A percentile compares a stretch with the other conserved stretches of the same genome.
Conservation (phyloP, 352 stramenopile species). For the Phytopythium delawarense region DNA sequence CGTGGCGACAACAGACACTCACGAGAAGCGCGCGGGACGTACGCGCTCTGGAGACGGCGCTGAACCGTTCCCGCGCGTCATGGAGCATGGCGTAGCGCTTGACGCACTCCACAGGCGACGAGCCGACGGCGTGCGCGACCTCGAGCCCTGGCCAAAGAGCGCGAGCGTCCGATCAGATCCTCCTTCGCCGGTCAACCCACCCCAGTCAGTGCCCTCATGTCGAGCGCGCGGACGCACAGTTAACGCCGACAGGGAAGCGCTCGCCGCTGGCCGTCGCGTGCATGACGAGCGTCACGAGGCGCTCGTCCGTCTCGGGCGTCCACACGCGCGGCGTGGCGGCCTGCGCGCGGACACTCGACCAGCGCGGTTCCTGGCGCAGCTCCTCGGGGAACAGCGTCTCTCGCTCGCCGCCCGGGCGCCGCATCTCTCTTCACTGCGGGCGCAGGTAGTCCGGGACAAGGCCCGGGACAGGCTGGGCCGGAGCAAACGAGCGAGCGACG, state of each 20-base stretch:
- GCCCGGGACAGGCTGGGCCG: background rate
- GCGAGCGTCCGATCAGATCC: background rate
- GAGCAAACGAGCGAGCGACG: background rate
- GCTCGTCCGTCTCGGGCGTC: conserved; percentile 45
- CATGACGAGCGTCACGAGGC: conserved; percentile 57
- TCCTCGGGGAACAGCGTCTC: conserved; percentile 28
- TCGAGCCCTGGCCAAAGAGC: conserved; percentile 47
- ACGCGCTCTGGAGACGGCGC: conserved; percentile 10
- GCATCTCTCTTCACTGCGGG: background rate
- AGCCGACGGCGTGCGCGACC: conserved; percentile 47
- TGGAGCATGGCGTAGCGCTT: conserved; percentile 78
- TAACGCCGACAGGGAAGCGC: conserved; percentile 79
- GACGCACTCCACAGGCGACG: conserved; percentile 73
- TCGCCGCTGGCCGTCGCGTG: conserved; percentile 67
- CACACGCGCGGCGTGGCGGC: conserved; percentile 27
- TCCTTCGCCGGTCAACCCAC: conserved; percentile 9
- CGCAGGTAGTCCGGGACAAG: background rate
- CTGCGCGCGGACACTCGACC: conserved; percentile 51
- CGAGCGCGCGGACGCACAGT: conserved; percentile 41
- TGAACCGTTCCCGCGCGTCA: conserved; percentile 32
- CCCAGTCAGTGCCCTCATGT: background rate
- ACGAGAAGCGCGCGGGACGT: background rate
- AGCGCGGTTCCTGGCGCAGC: conserved; percentile 59
- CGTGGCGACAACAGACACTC: background rate
- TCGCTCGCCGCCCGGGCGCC: background rate